These are phyloP conservation scores for Elongisporangium prolatum DNA, from an alignment of 352 stramenopile species.

Conservation along the genomic window DNA sequence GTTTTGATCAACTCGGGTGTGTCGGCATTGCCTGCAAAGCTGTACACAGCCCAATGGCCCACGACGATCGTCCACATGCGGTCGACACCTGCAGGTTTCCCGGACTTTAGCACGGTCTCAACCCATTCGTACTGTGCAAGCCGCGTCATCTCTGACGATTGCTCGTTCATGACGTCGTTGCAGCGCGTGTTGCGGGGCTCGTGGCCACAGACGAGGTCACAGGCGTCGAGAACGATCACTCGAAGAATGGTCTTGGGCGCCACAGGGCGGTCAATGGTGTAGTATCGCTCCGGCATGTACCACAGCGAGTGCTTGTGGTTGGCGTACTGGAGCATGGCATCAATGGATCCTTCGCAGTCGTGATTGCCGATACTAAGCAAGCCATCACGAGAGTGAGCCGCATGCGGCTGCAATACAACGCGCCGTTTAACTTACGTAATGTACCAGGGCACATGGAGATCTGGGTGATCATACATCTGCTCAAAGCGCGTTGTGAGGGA, in stretches of 20 bases:
- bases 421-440: conserved; percentile 51
- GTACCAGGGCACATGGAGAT: conserved; percentile 77
- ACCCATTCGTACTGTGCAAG: conserved; percentile 77
- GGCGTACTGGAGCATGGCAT: conserved; percentile 78
- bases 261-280: conserved; percentile 71
- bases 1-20: conserved; percentile 70
- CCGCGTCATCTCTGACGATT: conserved; percentile 56
- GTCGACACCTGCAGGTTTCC: conserved; percentile 58
- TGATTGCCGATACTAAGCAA: conserved; percentile 76
- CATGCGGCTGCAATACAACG: neutral
- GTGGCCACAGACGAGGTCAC: conserved; percentile 78
- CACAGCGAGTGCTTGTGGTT: conserved; percentile 61
- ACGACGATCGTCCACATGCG: conserved; percentile 85
- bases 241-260: conserved; percentile 76
- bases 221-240: conserved; percentile 76
- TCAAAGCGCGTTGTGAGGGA: conserved; percentile 70
- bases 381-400: neutral
- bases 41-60: conserved; percentile 83
- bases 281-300: conserved; percentile 80
- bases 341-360: conserved; percentile 81
- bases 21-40: conserved; percentile 76
- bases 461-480: conserved; percentile 72
- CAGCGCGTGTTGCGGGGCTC: conserved; percentile 76
- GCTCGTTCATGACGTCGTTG: conserved; percentile 70
- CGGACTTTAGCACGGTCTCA: conserved; percentile 47